Conservation (phyloP, 352 stramenopile genomes). For the Globisporangium emineosum region DNA sequence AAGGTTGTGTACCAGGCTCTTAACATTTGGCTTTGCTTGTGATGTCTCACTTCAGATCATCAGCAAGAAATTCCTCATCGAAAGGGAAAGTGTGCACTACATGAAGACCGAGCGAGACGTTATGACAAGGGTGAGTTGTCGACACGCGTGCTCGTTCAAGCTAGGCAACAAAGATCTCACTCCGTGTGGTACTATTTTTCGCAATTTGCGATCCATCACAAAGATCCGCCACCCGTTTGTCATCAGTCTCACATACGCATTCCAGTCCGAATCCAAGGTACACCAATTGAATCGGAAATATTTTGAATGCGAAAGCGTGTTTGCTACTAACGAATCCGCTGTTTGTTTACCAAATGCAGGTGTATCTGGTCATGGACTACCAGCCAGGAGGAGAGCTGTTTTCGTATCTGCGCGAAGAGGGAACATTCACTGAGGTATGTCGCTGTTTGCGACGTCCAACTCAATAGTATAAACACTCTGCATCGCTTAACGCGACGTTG, state of each 20-base stretch:
- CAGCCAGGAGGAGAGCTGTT: constrained; percentile 80
- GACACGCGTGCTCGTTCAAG: too few species aligned
- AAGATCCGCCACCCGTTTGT: constrained; percentile 83
- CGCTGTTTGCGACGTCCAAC: background rate
- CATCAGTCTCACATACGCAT: constrained; percentile 72
- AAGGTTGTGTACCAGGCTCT: background rate
- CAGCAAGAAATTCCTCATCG: constrained; percentile 78
- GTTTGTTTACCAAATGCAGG: constrained; percentile 23
- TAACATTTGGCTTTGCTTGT: background rate
- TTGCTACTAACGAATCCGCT: background rate
- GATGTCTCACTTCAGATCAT: constrained; percentile 63
- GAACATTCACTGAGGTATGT: constrained; percentile 60
- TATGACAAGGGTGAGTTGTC: constrained; percentile 65
- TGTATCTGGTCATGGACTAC: constrained; percentile 80
- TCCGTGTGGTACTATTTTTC: background rate
- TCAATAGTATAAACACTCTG: background rate
- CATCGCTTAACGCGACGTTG: background rate
- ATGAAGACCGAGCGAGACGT: constrained; percentile 83
- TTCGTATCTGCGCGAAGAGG: constrained; percentile 62
- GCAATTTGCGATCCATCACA: constrained; percentile 16
- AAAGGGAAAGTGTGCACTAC: constrained; percentile 74
- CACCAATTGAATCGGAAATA: background rate
- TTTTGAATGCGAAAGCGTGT: background rate
- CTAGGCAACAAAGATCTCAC: too few species aligned
- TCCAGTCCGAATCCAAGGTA: constrained; percentile 85